Evolutionary conservation across 257 asterid species (phyloP).

Genomic region (Nicotiana otophora): DNA sequence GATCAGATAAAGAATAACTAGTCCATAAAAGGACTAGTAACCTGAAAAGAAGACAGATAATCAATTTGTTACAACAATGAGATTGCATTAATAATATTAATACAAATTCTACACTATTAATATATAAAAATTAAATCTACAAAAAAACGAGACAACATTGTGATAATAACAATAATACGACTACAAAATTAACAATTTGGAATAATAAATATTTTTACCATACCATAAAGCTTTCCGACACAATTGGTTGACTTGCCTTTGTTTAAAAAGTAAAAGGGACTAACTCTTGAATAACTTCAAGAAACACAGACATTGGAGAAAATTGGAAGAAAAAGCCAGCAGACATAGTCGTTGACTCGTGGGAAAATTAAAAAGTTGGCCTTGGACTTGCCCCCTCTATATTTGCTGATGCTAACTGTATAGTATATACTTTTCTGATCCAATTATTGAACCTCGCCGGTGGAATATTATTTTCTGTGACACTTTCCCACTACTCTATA

Average conservation of each 20-base stretch:
- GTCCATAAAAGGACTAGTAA: no score
- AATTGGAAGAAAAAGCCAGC: not conserved
- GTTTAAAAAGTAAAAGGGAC: not conserved
- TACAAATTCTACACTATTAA: no score
- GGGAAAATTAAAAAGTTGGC: not conserved
- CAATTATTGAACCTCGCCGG: slow-evolving; percentile 4
- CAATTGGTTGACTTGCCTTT: not conserved
- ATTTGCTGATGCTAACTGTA: not conserved
- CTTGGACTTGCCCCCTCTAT: not conserved
- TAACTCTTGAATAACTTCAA: slow-evolving; percentile 6
- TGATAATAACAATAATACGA: no score
- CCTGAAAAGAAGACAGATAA: no score
- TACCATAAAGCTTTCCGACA: not conserved
- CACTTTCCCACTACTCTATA: not conserved
- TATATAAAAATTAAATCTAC: no score
- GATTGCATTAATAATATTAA: no score
- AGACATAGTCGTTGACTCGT: not conserved
- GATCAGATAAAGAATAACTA: no score
- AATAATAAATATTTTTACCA: no score
- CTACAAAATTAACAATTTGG: no score
- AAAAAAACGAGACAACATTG: no score
- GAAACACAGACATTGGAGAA: not conserved
- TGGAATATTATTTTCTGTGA: not conserved
- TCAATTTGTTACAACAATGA: no score
- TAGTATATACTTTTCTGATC: not conserved